phyloP scores from a whole-genome alignment of 176 grass and related monocot species.

The Typha latifolia region DNA sequence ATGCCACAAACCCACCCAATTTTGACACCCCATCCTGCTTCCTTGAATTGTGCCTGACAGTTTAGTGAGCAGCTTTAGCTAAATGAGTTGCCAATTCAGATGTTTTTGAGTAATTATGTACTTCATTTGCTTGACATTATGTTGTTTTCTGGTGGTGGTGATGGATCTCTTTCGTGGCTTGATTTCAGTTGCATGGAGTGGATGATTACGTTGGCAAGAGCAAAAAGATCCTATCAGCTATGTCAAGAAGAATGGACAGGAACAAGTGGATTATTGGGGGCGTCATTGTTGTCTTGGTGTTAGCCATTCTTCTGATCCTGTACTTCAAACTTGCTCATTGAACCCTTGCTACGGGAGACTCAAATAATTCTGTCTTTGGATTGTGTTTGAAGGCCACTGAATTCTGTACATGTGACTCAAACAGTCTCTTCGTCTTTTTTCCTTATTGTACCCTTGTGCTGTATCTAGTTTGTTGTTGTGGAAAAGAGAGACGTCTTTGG shows the following conservation, averaged over 20 bases:
- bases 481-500: too few species aligned
- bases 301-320: constrained; percentile 56
- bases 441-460: not conserved
- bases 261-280: constrained; percentile 74
- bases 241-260: constrained; percentile 75
- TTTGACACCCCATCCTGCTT: too few species aligned
- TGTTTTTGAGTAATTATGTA: not conserved
- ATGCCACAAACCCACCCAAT: too few species aligned
- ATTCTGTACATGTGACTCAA: not conserved
- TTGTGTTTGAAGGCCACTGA: not conserved
- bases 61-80: too few species aligned
- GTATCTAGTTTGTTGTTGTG: not conserved
- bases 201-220: constrained; percentile 65
- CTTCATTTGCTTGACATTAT: not conserved
- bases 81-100: not conserved
- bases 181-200: constrained; percentile 40
- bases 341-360: constrained; percentile 4
- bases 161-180: not conserved
- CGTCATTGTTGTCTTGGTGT: constrained; percentile 40
- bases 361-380: not conserved
- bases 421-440: not conserved
- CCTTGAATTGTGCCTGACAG: too few species aligned
- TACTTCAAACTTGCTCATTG: constrained; percentile 78
- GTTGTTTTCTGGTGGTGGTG: not conserved
- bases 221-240: constrained; percentile 51